phyloP scores from a whole-genome alignment of 2,329 filamentous ascomycete species.

The Rutstroemia sp. region DNA sequence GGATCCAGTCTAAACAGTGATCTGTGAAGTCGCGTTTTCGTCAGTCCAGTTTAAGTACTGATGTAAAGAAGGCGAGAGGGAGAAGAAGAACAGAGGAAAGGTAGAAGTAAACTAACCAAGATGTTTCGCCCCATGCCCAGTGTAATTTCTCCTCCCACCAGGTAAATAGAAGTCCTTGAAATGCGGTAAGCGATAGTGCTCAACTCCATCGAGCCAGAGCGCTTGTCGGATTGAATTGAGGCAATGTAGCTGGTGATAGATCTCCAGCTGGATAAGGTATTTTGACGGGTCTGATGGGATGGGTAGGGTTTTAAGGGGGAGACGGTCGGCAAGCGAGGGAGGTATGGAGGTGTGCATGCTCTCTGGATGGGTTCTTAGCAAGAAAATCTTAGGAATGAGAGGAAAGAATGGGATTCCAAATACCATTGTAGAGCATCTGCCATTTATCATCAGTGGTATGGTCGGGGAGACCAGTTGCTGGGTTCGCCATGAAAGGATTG shows the following conservation, averaged over 20 bases:
- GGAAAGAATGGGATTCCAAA: background rate
- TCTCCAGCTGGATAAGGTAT: background rate
- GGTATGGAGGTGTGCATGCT: conserved; percentile 1
- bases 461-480: background rate
- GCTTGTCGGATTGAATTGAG: conserved; percentile 1
- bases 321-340: background rate
- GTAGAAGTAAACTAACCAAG: background rate
- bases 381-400: background rate
- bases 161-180: background rate
- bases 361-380: background rate
- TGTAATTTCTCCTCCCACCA: background rate
- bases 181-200: background rate
- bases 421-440: conserved; percentile 2
- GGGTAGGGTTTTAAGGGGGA: background rate
- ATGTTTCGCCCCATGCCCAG: conserved; percentile 2
- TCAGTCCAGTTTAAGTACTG: background rate
- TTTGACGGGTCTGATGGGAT: background rate
- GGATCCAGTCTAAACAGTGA: conserved; percentile 4
- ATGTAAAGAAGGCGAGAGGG: background rate
- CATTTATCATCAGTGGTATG: background rate
- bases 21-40: background rate
- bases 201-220: background rate
- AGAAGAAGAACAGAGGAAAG: background rate
- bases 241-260: background rate
- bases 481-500: background rate